These are phyloP conservation scores for Pleurotus ostreatus DNA, from an alignment of 768 basidiomycete genomes.

Conservation along the genomic window DNA sequence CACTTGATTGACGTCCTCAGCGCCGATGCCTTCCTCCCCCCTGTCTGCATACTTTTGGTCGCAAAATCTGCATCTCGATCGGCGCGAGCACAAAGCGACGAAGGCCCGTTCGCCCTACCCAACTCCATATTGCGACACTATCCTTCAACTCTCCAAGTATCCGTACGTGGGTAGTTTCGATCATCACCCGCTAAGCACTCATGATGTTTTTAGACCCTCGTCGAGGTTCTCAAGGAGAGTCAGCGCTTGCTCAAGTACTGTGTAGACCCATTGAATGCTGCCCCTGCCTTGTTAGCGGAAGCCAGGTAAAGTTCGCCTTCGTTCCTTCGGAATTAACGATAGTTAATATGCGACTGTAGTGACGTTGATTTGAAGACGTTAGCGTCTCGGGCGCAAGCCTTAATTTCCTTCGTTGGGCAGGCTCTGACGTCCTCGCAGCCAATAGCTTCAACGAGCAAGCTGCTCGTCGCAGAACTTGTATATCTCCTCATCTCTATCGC, in stretches of 20 bases:
- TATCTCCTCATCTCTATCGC: conserved; percentile 46
- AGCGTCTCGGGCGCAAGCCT: conserved; percentile 54
- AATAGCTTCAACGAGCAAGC: conserved; percentile 10
- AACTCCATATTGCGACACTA: conserved; percentile 60
- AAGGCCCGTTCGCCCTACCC: conserved; percentile 63
- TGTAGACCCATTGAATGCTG: conserved; percentile 29
- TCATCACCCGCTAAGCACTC: background rate
- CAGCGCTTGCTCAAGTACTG: conserved; percentile 48
- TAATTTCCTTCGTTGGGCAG: conserved; percentile 60
- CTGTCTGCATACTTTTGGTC: conserved; percentile 79
- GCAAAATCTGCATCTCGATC: conserved; percentile 73
- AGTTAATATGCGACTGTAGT: conserved; percentile 24
- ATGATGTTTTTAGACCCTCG: conserved; percentile 43
- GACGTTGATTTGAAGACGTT: conserved; percentile 57
- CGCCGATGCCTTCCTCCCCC: conserved; percentile 72
- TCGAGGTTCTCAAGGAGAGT: conserved; percentile 64
- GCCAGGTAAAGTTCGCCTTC: conserved; percentile 40
- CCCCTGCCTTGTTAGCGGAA: conserved; percentile 52
- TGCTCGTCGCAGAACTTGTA: conserved; percentile 37
- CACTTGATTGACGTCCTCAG: conserved; percentile 85
- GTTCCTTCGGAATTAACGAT: too few species aligned
- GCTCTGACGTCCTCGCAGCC: conserved; percentile 35
- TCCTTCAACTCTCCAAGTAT: conserved; percentile 41
- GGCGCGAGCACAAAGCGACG: conserved; percentile 56
- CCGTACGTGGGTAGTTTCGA: conserved; percentile 33